Conservation (phyloP, 2,329 filamentous ascomycete genomes). For the Gaeumannomyces tritici region DNA sequence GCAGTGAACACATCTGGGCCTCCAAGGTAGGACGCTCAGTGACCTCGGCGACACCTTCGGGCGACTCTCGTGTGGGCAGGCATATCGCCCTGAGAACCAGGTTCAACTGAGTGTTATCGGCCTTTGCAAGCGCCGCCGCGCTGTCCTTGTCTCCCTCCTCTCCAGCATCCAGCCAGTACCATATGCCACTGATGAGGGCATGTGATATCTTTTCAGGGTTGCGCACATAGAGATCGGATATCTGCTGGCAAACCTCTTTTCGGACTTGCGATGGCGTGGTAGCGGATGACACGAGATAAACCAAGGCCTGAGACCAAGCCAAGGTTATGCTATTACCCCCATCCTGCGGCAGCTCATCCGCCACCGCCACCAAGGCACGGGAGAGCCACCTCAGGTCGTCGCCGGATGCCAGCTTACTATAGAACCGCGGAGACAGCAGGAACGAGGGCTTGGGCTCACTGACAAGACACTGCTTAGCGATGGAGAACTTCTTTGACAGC, state of each 20-base stretch:
- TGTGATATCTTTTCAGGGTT: constrained; percentile 48
- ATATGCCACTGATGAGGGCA: constrained; percentile 64
- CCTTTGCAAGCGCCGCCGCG: constrained; percentile 55
- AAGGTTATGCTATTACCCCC: constrained; percentile 39
- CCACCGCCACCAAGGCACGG: constrained; percentile 56
- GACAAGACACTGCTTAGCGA: constrained; percentile 56
- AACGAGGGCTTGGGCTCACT: constrained; percentile 79
- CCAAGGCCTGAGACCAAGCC: constrained; percentile 75
- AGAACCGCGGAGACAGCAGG: constrained; percentile 74
- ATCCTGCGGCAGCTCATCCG: constrained; percentile 41
- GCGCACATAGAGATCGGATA: constrained; percentile 57
- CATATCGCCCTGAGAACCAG: constrained; percentile 54
- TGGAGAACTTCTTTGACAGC: constrained; percentile 50
- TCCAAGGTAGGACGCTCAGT: constrained; percentile 45
- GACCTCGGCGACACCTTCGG: constrained; percentile 25
- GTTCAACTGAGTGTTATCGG: constrained; percentile 54
- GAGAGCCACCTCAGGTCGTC: constrained; percentile 74
- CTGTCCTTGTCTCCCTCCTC: constrained; percentile 70
- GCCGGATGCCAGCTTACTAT: constrained; percentile 63
- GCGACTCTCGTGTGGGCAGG: constrained; percentile 40
- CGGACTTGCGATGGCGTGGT: constrained; percentile 52
- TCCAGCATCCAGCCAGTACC: constrained; percentile 66
- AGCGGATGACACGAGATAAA: constrained; percentile 65
- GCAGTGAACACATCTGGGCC: constrained; percentile 62
- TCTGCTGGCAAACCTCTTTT: constrained; percentile 47